These are phyloP conservation scores for Conringia planisiliqua DNA, from an alignment of 345 rosid genomes.

Conservation along the genomic window DNA sequence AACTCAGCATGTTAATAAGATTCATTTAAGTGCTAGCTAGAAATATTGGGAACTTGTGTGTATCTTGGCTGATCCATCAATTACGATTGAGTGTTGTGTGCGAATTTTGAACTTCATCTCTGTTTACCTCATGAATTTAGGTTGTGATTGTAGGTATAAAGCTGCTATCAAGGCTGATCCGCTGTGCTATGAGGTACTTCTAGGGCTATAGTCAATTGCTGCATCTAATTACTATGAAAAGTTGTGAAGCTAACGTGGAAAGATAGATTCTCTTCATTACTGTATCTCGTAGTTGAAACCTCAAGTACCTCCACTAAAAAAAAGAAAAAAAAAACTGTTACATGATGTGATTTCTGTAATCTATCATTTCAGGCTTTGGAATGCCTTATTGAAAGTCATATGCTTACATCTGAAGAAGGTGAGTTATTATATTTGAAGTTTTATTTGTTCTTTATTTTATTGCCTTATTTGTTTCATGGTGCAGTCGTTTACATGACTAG, in stretches of 20 bases:
- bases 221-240: conserved; percentile 2
- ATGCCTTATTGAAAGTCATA: conserved; percentile 87
- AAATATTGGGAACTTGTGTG: neutral
- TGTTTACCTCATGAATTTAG: neutral
- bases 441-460: neutral
- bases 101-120: neutral
- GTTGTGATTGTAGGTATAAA: conserved; percentile 66
- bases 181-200: conserved; percentile 85
- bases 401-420: conserved; percentile 96
- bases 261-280: neutral
- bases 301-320: neutral
- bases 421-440: conserved; percentile 9
- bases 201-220: conserved; percentile 1
- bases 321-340: neutral
- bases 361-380: conserved; percentile 76
- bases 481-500: neutral
- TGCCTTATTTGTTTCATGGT: neutral
- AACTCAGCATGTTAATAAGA: neutral
- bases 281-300: neutral
- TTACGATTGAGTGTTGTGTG: neutral
- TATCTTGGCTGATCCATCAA: neutral
- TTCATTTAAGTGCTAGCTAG: neutral
- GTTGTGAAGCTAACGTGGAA: neutral
- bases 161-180: conserved; percentile 98
- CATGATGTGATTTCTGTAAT: conserved; percentile 6